Conservation (phyloP, 1,139 yeast species). For the Groenewaldozyma sp. region DNA sequence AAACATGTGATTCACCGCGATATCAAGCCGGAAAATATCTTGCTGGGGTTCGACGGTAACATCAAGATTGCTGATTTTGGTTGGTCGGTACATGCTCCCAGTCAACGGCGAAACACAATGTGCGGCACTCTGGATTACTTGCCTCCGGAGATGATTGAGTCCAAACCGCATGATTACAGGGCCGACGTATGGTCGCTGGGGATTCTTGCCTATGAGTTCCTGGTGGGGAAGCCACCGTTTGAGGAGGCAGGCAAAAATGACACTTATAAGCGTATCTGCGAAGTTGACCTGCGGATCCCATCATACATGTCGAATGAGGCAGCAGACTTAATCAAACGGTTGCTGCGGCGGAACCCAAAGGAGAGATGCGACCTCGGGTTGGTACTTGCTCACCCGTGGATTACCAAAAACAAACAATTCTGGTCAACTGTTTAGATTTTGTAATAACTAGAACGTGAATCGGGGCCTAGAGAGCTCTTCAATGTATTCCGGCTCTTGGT, state of each 20-base stretch:
- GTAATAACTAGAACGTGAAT: constrained; percentile 10
- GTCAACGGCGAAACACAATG: constrained; percentile 57
- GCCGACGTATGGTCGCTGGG: constrained; percentile 96
- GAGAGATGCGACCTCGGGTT: constrained; percentile 52
- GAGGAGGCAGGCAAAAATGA: constrained; percentile 68
- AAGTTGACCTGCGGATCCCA: constrained; percentile 70
- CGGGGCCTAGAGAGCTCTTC: too few relatives aligned
- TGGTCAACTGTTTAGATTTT: constrained; percentile 31
- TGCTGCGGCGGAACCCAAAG: constrained; percentile 60
- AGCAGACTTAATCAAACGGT: constrained; percentile 53
- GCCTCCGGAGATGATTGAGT: constrained; percentile 93
- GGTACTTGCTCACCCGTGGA: constrained; percentile 78
- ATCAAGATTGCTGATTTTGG: constrained; percentile 86
- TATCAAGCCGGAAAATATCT: constrained; percentile 82
- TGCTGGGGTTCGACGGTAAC: constrained; percentile 59
- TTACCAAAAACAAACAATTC: constrained; percentile 46
- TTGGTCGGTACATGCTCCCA: constrained; percentile 75
- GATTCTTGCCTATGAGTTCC: constrained; percentile 70
- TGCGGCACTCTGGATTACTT: constrained; percentile 93
- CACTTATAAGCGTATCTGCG: constrained; percentile 71
- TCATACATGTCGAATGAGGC: constrained; percentile 63
- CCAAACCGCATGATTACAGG: constrained; percentile 62
- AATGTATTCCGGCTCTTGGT: too few relatives aligned
- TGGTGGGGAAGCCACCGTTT: constrained; percentile 85
- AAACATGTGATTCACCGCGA: constrained; percentile 84